phyloP scores from a whole-genome alignment of 1,284 basidiomycete genomes.

The Papiliotrema fonsecae region DNA sequence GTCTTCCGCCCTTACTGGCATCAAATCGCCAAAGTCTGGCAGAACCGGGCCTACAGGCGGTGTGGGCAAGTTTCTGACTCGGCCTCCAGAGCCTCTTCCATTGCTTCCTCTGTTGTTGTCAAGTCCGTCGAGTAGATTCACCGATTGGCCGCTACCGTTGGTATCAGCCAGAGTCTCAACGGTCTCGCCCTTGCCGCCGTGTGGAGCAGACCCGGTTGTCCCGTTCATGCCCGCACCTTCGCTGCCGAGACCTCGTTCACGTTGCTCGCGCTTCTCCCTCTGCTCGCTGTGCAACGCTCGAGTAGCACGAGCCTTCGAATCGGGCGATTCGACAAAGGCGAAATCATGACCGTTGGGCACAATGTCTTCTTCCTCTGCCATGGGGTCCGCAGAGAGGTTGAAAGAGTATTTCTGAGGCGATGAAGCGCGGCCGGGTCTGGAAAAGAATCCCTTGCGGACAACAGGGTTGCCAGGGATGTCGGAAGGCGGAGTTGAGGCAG shows the following conservation, averaged over 20 bases:
- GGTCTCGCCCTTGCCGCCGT: not conserved
- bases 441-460: too few relatives aligned
- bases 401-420: not conserved
- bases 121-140: too few relatives aligned
- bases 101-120: too few relatives aligned
- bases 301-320: conserved; percentile 24
- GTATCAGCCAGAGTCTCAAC: not conserved
- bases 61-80: conserved; percentile 31
- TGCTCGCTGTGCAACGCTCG: too few relatives aligned
- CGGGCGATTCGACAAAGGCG: conserved; percentile 30
- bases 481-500: not conserved
- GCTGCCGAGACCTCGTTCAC: not conserved
- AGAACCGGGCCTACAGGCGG: conserved; percentile 46
- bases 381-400: too few relatives aligned
- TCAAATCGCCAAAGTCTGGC: conserved; percentile 44
- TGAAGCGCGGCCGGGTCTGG: not conserved
- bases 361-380: not conserved
- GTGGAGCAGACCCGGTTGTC: not conserved
- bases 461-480: too few relatives aligned
- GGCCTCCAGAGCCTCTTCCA: not conserved
- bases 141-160: not conserved
- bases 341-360: conserved; percentile 12
- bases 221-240: not conserved
- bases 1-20: conserved; percentile 8
- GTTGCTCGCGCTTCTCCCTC: conserved; percentile 3